Evolutionary conservation across 169 alveolate species (phyloP).

Genomic region (Cryptosporidium canis): DNA sequence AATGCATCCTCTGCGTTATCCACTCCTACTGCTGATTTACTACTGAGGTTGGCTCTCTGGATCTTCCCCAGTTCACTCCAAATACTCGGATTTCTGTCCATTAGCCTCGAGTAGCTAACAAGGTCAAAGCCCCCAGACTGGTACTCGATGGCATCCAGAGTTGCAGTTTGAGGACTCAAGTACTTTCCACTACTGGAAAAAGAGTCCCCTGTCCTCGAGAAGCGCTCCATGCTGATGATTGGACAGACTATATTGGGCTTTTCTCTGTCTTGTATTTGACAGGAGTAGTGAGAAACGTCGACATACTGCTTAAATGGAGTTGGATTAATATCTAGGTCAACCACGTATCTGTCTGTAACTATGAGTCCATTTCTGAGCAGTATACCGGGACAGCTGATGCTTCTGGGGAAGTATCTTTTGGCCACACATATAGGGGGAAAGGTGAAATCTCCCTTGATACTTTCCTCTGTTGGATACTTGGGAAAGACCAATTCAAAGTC

Average conservation of each 20-base stretch:
- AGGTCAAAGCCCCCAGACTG: slow-evolving; percentile 17
- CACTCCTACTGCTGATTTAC: too few species aligned
- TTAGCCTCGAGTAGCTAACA: neutral
- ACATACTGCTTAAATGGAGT: slow-evolving; percentile 54
- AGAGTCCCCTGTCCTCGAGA: neutral
- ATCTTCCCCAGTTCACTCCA: neutral
- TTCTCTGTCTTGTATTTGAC: slow-evolving; percentile 36
- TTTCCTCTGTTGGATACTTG: neutral
- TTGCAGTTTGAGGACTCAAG: neutral
- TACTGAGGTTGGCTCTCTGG: too few species aligned
- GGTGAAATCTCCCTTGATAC: neutral
- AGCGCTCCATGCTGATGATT: neutral
- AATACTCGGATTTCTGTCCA: neutral
- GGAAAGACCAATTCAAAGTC: slow-evolving; percentile 39
- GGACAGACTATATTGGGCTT: slow-evolving; percentile 51
- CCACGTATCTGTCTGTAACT: slow-evolving; percentile 38
- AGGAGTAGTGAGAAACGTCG: slow-evolving; percentile 22
- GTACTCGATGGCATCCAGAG: neutral
- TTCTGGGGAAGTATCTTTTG: slow-evolving; percentile 46
- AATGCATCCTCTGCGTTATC: too few species aligned
- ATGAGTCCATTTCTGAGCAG: slow-evolving; percentile 42
- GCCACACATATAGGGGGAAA: slow-evolving; percentile 36
- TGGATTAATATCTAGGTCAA: slow-evolving; percentile 41
- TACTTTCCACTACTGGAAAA: neutral
- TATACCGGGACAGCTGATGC: slow-evolving; percentile 29